Base-by-base conservation (phyloP, 306 rosid species). In the Hippophae rhamnoides region DNA sequence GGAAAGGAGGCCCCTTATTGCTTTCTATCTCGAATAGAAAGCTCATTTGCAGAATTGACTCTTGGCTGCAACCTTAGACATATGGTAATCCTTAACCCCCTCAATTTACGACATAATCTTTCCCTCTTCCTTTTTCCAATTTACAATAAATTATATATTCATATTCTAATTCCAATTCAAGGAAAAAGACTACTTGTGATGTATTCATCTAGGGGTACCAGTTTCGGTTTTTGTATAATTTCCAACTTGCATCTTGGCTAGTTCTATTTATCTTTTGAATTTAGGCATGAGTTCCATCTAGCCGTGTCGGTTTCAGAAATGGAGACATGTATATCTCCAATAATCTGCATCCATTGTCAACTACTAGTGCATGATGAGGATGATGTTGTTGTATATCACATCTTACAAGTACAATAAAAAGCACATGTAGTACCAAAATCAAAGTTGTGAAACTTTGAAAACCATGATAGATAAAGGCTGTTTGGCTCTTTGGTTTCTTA, bases 1-100 rank as follows among this genome's bases (percentile, higher is more conserved):
- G 99, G 82, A 48, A 92, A 65, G 71, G 99, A 83, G 25, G 82
- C 54, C 56, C 96, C 99, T 41, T 92, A 80, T 62, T 88, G 93
- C 73, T 88, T 72, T 80, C 78, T 88, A 74, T 83, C 99, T 6
- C 88, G 79, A 43, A 68, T 92, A 3, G 93, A 80, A 62, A 81
- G 81, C 55, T 67, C 83, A 14, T 75, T 23, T 44, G 96, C 86
- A 53, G 88, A 92, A 74, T 57, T 90, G 69, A 84, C 90, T 56
- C 65, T 90, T 53, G 95, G 89, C 67, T 87, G 83, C 81, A 87
- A 84, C 85, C 94, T 87, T 69, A 79, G 73, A 69, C 66, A 76
- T 25, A 92, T 92, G 96, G 99, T 92, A 85, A 50, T 60, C 61
- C 26, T 26, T 12, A 1, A 14, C 62, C 65, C 65, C 40, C 55